A percentile compares a stretch with the other conserved stretches of the same genome.
Evolutionary conservation across 1,284 basidiomycete genomes (phyloP).

Genomic region (Melampsora larici-populina): DNA sequence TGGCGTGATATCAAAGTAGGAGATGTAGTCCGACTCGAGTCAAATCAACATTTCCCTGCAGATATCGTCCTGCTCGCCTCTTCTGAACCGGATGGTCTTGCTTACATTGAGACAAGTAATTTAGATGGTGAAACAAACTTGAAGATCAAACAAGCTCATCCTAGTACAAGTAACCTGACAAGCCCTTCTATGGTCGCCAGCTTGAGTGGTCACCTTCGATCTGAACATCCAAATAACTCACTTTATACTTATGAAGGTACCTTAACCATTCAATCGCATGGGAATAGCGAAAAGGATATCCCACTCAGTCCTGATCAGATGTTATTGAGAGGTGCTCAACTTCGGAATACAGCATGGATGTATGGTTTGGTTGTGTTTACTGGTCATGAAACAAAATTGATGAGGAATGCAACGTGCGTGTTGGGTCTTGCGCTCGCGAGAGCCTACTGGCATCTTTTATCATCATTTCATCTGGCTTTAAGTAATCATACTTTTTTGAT

Average conservation of each 20-base stretch:
- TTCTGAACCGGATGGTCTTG: slow-evolving; percentile 74
- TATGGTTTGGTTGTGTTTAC: slow-evolving; percentile 93
- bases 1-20: slow-evolving; percentile 91
- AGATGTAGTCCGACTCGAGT: slow-evolving; percentile 84
- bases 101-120: slow-evolving; percentile 89
- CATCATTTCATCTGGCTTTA: neutral
- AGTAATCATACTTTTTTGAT: neutral
- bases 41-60: slow-evolving; percentile 91
- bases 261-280: slow-evolving; percentile 51
- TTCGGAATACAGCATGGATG: slow-evolving; percentile 94
- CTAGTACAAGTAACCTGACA: slow-evolving; percentile 73
- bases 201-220: slow-evolving; percentile 77
- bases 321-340: slow-evolving; percentile 86
- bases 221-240: slow-evolving; percentile 96
- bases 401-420: slow-evolving; percentile 72
- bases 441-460: neutral
- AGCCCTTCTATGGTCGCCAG: slow-evolving; percentile 70
- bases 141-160: slow-evolving; percentile 94
- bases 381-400: slow-evolving; percentile 96
- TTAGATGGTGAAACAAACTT: slow-evolving; percentile 99
- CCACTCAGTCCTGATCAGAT: slow-evolving; percentile 94
- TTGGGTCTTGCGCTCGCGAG: neutral
- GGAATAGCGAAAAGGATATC: slow-evolving; percentile 65
- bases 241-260: slow-evolving; percentile 89
- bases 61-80: slow-evolving; percentile 84